Percentiles rank a stretch among this genome's conserved stretches.
Conservation (phyloP, 1,284 basidiomycete genomes). For the Peniophora sp. region DNA sequence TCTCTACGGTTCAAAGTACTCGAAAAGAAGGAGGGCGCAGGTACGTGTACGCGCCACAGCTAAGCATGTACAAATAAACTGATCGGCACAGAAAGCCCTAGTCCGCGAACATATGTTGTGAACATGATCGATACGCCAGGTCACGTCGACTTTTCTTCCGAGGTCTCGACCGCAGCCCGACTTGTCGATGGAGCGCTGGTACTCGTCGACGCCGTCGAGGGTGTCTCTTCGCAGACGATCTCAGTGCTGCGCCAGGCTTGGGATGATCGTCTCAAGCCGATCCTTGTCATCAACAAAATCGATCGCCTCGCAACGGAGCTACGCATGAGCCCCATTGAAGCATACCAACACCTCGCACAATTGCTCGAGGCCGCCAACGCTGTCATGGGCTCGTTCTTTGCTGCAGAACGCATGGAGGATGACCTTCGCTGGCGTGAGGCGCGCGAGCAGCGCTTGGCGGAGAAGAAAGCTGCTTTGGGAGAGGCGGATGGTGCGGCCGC, state of each 20-base stretch:
- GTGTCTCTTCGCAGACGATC: constrained; percentile 96
- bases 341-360: constrained; percentile 89
- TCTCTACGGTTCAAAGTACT: constrained; percentile 78
- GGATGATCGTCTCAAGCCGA: constrained; percentile 82
- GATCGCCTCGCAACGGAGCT: constrained; percentile 95
- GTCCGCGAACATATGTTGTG: constrained; percentile 63
- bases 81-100: constrained; percentile 29
- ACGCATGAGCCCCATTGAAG: constrained; percentile 85
- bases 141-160: constrained; percentile 97
- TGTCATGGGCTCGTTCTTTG: constrained; percentile 95
- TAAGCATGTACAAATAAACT: constrained; percentile 3
- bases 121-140: constrained; percentile 99
- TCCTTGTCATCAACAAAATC: constrained; percentile 97
- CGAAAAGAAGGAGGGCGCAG: constrained; percentile 39
- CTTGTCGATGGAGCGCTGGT: constrained; percentile 95
- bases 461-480: constrained; percentile 66
- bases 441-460: constrained; percentile 73
- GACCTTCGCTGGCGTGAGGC: constrained; percentile 92
- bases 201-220: constrained; percentile 97
- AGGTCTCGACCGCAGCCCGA: constrained; percentile 91
- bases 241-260: constrained; percentile 94
- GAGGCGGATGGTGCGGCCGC: constrained; percentile 48
- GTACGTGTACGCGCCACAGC: constrained; percentile 23
- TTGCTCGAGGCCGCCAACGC: constrained; percentile 98
- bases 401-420: constrained; percentile 95